Percentiles rank a stretch among this genome's conserved stretches.
phyloP scores from a whole-genome alignment of 2,329 filamentous ascomycete genomes.

The Zymoseptoria pseudotritici region DNA sequence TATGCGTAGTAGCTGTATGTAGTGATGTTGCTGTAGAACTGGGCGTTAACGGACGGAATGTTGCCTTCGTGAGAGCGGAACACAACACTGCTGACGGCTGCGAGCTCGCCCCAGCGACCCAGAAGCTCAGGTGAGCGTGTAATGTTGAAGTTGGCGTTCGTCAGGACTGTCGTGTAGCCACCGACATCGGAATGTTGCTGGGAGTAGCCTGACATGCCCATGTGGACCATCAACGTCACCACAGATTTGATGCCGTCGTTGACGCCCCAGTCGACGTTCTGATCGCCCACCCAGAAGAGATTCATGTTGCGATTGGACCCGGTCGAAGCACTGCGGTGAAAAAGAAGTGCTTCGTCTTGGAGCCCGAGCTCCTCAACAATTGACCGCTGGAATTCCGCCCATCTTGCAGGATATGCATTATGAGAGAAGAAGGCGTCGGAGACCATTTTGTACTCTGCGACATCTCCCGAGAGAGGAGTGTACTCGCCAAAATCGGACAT shows the following conservation, averaged over 20 bases:
- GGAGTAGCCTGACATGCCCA: conserved; percentile 32
- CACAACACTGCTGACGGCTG: conserved; percentile 28
- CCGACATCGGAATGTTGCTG: conserved; percentile 32
- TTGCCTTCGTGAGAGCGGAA: conserved; percentile 35
- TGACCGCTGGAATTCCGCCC: conserved; percentile 29
- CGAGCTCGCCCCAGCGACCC: conserved; percentile 33
- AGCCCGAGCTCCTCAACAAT: conserved; percentile 24
- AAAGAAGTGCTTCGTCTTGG: conserved; percentile 28
- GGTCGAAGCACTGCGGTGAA: conserved; percentile 31
- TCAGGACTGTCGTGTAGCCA: conserved; percentile 31
- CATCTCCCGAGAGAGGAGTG: conserved; percentile 24
- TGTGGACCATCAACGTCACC: conserved; percentile 30
- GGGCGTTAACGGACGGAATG: conserved; percentile 31
- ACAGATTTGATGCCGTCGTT: conserved; percentile 33
- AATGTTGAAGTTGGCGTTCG: conserved; percentile 24
- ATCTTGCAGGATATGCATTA: conserved; percentile 31
- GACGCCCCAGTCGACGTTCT: conserved; percentile 29
- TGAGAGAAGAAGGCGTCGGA: conserved; percentile 30
- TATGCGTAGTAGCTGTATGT: conserved; percentile 32
- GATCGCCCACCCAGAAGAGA: conserved; percentile 35
- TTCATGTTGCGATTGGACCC: conserved; percentile 30
- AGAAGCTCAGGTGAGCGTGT: conserved; percentile 31
- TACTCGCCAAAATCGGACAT: conserved; percentile 36
- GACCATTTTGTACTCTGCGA: conserved; percentile 23
- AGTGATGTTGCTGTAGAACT: conserved; percentile 32